Percentiles rank a stretch among this genome's conserved stretches.
These are phyloP conservation scores for Patellifolia procumbens DNA, from an alignment of 179 eudicot species.

Conservation along the genomic window DNA sequence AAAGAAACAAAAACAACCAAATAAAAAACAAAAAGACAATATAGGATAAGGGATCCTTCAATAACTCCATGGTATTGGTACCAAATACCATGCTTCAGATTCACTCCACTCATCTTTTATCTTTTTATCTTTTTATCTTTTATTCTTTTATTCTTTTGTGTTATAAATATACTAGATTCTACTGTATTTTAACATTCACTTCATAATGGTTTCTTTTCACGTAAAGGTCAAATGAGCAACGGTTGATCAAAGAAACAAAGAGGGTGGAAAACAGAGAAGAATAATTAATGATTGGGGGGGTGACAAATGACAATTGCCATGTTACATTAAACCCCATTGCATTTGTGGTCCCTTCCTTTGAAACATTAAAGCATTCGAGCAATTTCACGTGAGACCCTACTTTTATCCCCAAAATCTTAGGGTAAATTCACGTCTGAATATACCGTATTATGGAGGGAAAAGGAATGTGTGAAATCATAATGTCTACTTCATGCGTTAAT, in stretches of 20 bases:
- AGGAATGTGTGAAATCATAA: conserved; percentile 35
- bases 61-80: background rate
- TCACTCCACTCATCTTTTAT: conserved; percentile 25
- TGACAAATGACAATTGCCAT: background rate
- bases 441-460: conserved; percentile 22
- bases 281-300: background rate
- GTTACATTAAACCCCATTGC: background rate
- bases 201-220: conserved; percentile 19
- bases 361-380: conserved; percentile 15
- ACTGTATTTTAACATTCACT: background rate
- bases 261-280: background rate
- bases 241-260: conserved; percentile 12
- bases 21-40: background rate
- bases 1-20: conserved; percentile 3
- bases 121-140: conserved; percentile 13
- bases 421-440: conserved; percentile 1
- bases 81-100: conserved; percentile 33
- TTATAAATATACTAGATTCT: background rate
- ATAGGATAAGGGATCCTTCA: background rate
- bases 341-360: conserved; percentile 24
- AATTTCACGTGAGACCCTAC: conserved; percentile 28
- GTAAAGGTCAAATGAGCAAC: conserved; percentile 17
- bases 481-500: conserved; percentile 33
- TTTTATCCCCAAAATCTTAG: conserved; percentile 13
- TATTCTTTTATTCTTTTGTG: conserved; percentile 8